These are phyloP conservation scores for Lantana camara DNA, from an alignment of 257 asterid species.

Conservation along the genomic window DNA sequence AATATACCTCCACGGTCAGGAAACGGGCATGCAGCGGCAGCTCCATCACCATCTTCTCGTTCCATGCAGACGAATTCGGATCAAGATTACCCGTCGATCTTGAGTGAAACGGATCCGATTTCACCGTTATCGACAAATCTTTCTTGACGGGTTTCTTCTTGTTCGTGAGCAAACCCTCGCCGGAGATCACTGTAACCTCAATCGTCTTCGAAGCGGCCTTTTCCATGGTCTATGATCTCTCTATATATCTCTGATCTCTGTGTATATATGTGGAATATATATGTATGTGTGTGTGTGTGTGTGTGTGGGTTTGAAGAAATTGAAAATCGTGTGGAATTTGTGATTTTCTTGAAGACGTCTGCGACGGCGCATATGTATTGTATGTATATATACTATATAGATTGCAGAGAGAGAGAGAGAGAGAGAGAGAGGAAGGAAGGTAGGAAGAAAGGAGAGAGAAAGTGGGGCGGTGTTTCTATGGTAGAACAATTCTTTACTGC, in stretches of 20 bases:
- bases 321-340: neutral
- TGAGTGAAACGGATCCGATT: constrained; percentile 28
- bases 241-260: neutral
- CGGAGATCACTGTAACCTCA: constrained; percentile 72
- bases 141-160: constrained; percentile 41
- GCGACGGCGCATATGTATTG: neutral
- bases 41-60: constrained; percentile 56
- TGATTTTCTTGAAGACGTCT: neutral
- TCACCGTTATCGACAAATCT: constrained; percentile 48
- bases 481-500: no score
- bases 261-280: no score
- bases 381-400: no score
- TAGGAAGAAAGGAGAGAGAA: constrained; percentile 30
- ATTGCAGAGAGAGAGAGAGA: no score
- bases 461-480: constrained; percentile 20
- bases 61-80: constrained; percentile 57
- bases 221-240: constrained; percentile 13
- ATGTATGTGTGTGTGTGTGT: neutral
- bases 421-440: constrained; percentile 20
- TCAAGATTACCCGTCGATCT: constrained; percentile 43
- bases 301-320: neutral
- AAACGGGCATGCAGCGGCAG: constrained; percentile 56
- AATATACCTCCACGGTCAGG: constrained; percentile 53
- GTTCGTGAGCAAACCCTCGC: constrained; percentile 48
- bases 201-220: constrained; percentile 28